A percentile compares a stretch with the other conserved stretches of the same genome.
Conservation (phyloP, 257 asterid genomes). For the Forsythia viridissima region DNA sequence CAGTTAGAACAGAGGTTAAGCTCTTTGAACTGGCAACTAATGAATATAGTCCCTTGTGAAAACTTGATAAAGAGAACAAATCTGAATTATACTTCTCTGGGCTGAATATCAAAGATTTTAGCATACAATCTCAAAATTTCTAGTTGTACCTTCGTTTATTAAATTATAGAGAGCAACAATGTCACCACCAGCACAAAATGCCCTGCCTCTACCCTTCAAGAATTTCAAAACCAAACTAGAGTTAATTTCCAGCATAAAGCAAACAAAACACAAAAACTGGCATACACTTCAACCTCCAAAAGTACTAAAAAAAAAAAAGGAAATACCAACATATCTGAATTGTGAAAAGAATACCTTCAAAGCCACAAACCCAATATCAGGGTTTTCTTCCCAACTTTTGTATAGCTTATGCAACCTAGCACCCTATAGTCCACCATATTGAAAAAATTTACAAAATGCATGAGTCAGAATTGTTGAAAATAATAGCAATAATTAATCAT, state of each 20-base stretch:
- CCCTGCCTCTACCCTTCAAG: conserved; percentile 87
- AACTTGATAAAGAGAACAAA: neutral
- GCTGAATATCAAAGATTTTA: neutral
- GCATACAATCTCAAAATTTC: neutral
- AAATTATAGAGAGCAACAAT: conserved; percentile 62
- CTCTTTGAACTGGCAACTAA: neutral
- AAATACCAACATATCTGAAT: conserved; percentile 1
- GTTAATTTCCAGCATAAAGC: conserved; percentile 24
- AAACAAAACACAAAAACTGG: conserved; percentile 7
- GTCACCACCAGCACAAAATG: conserved; percentile 97
- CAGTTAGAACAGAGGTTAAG: neutral
- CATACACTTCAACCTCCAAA: neutral
- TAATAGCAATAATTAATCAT: neutral
- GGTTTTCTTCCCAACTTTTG: conserved; percentile 87
- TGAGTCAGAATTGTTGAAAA: conserved; percentile 5
- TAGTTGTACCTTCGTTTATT: conserved; percentile 53
- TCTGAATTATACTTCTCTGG: neutral
- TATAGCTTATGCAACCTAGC: conserved; percentile 75
- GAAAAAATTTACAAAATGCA: neutral
- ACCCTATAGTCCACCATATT: conserved; percentile 41
- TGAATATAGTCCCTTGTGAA: neutral
- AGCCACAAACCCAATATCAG: conserved; percentile 63
- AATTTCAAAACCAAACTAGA: conserved; percentile 29
- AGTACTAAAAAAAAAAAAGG: neutral
- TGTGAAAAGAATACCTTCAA: conserved; percentile 57